These are phyloP conservation scores for Hibiscus mutabilis DNA, from an alignment of 345 rosid species.

Conservation along the genomic window DNA sequence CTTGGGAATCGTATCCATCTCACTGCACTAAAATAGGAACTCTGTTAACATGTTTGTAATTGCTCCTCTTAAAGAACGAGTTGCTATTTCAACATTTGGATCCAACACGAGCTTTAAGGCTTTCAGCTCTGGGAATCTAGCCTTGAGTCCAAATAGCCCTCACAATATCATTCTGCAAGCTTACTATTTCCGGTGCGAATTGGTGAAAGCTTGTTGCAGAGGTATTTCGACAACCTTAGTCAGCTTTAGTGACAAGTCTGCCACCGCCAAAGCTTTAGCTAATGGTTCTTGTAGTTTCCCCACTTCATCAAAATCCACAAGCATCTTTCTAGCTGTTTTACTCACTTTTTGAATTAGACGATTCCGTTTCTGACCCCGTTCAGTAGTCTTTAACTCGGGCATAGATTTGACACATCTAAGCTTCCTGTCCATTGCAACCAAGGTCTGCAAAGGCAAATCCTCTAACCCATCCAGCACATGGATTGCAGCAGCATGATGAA, in stretches of 20 bases:
- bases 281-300: constrained; percentile 48
- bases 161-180: constrained; percentile 59
- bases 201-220: constrained; percentile 29
- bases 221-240: constrained; percentile 28
- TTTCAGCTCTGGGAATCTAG: constrained; percentile 46
- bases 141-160: constrained; percentile 60
- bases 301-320: constrained; percentile 39
- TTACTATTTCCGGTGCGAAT: constrained; percentile 44
- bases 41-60: constrained; percentile 48
- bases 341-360: constrained; percentile 37
- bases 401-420: constrained; percentile 38
- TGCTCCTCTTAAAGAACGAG: constrained; percentile 40
- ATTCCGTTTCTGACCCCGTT: constrained; percentile 29
- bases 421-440: constrained; percentile 66
- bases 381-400: constrained; percentile 29
- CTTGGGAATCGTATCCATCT: constrained; percentile 52
- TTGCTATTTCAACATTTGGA: constrained; percentile 39
- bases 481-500: constrained; percentile 33
- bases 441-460: constrained; percentile 39
- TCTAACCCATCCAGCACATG: constrained; percentile 46
- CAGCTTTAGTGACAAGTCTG: constrained; percentile 47
- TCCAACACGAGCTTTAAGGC: constrained; percentile 46
- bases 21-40: constrained; percentile 69
- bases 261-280: constrained; percentile 67
- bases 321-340: constrained; percentile 42